phyloP scores from a whole-genome alignment of 768 basidiomycete species.

The Hebeloma cylindrosporum region DNA sequence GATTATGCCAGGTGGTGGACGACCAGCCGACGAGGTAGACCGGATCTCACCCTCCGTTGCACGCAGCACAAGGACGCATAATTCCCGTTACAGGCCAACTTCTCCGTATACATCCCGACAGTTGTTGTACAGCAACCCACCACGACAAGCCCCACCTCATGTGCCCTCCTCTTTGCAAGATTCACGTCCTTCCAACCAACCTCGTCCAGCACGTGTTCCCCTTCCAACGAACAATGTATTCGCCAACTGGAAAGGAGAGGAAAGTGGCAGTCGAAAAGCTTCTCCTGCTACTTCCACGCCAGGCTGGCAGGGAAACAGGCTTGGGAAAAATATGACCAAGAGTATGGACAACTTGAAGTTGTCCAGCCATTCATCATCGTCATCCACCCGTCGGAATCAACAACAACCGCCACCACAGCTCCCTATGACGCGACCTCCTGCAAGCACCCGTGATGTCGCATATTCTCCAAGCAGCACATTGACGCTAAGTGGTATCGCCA shows the following conservation, averaged over 20 bases:
- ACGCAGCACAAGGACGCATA: conserved; percentile 1
- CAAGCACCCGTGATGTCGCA: conserved; percentile 21
- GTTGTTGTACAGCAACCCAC: conserved; percentile 37
- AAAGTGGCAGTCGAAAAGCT: conserved; percentile 38
- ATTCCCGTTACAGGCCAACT: conserved; percentile 15
- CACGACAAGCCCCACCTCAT: conserved; percentile 39
- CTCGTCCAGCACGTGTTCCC: conserved; percentile 40
- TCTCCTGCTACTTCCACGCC: conserved; percentile 33
- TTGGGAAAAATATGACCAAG: conserved; percentile 39
- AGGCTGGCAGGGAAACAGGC: conserved; percentile 31
- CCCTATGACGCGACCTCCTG: conserved; percentile 32
- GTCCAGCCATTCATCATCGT: conserved; percentile 22
- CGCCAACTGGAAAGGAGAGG: conserved; percentile 52
- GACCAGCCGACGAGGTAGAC: conserved; percentile 19
- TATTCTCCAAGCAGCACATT: conserved; percentile 25
- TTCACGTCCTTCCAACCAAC: conserved; percentile 28
- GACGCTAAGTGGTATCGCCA: conserved; percentile 35
- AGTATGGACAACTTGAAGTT: conserved; percentile 52
- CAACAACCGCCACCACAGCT: conserved; percentile 27
- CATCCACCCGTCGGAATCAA: conserved; percentile 27
- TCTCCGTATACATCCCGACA: conserved; percentile 32
- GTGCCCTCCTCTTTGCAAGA: conserved; percentile 29
- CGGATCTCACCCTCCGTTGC: conserved; percentile 13
- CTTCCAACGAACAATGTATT: conserved; percentile 48
- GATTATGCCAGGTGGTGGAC: conserved; percentile 16